phyloP scores from a whole-genome alignment of 202 grass and related monocot genomes.

The Panicum hallii region DNA sequence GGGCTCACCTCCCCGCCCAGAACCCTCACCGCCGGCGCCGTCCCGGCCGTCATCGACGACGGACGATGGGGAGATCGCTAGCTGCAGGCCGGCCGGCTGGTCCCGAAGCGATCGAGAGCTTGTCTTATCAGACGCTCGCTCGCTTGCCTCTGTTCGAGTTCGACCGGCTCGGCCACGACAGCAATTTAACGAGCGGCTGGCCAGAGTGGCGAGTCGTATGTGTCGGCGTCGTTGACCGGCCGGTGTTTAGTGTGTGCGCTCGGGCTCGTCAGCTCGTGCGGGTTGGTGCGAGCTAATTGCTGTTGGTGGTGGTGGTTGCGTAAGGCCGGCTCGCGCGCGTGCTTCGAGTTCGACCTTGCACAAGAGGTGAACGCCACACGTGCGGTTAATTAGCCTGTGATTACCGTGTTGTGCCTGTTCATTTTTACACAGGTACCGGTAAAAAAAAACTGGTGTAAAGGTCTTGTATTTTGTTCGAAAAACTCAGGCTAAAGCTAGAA shows the following conservation, averaged over 20 bases:
- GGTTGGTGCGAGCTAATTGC: not conserved
- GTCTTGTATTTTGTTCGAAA: no score
- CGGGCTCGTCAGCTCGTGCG: not conserved
- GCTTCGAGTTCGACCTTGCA: not conserved
- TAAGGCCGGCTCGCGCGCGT: not conserved
- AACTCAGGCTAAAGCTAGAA: no score
- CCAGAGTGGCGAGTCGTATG: not conserved
- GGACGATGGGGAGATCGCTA: not conserved
- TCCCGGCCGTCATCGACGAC: not conserved
- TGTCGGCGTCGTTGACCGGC: not conserved
- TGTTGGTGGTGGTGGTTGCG: no score
- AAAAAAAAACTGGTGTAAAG: no score
- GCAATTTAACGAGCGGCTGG: not conserved
- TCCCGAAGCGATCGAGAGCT: not conserved
- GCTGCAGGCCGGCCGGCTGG: not conserved
- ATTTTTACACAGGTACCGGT: no score
- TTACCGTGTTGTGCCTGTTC: no score
- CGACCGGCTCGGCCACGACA: not conserved
- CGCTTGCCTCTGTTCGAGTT: not conserved
- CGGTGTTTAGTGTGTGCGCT: not conserved
- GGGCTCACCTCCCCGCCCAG: conserved; percentile 61
- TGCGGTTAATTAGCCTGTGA: no score
- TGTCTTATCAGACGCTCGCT: not conserved
- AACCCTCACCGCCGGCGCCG: conserved; percentile 1
- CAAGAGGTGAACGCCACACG: no score